A percentile compares a stretch with the other conserved stretches of the same genome.
phyloP scores from a whole-genome alignment of 2,329 filamentous ascomycete genomes.

The Alternaria rosae region DNA sequence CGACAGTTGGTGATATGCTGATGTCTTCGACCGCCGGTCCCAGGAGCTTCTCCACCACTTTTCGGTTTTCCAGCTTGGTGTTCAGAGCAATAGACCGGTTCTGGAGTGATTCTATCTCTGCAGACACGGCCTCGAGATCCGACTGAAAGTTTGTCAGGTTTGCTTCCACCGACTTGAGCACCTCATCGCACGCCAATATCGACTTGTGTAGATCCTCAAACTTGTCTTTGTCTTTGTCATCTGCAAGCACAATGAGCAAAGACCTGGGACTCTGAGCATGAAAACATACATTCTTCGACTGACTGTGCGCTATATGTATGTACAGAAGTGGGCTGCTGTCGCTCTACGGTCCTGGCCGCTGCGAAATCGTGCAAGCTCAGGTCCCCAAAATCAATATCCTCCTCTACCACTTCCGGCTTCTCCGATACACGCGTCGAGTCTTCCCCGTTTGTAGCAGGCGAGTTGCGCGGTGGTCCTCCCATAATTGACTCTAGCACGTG shows the following conservation, averaged over 20 bases:
- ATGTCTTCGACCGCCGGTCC: slow-evolving; percentile 91
- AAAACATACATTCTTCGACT: slow-evolving; percentile 73
- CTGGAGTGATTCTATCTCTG: slow-evolving; percentile 94
- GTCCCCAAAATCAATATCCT: slow-evolving; percentile 79
- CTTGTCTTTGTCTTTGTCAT: slow-evolving; percentile 80
- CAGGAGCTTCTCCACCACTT: slow-evolving; percentile 85
- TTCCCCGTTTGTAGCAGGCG: slow-evolving; percentile 18
- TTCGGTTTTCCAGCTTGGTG: slow-evolving; percentile 85
- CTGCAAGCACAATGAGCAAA: slow-evolving; percentile 53
- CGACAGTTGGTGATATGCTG: slow-evolving; percentile 82
- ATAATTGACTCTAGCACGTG: slow-evolving; percentile 71
- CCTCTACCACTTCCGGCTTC: slow-evolving; percentile 59
- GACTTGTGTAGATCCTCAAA: slow-evolving; percentile 91
- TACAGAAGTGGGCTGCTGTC: slow-evolving; percentile 47
- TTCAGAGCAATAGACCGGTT: slow-evolving; percentile 84
- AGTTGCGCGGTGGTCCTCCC: slow-evolving; percentile 51
- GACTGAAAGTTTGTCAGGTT: slow-evolving; percentile 93
- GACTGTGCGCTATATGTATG: slow-evolving; percentile 66
- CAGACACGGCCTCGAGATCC: slow-evolving; percentile 88
- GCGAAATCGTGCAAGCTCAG: slow-evolving; percentile 78
- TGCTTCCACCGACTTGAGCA: slow-evolving; percentile 88
- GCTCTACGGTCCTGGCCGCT: slow-evolving; percentile 43
- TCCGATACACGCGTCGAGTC: slow-evolving; percentile 45
- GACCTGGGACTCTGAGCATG: slow-evolving; percentile 24
- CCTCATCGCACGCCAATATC: slow-evolving; percentile 88